A percentile compares a stretch with the other conserved stretches of the same genome.
Conservation (phyloP, 2,329 filamentous ascomycete genomes). For the Hirsutella rhossiliensis region DNA sequence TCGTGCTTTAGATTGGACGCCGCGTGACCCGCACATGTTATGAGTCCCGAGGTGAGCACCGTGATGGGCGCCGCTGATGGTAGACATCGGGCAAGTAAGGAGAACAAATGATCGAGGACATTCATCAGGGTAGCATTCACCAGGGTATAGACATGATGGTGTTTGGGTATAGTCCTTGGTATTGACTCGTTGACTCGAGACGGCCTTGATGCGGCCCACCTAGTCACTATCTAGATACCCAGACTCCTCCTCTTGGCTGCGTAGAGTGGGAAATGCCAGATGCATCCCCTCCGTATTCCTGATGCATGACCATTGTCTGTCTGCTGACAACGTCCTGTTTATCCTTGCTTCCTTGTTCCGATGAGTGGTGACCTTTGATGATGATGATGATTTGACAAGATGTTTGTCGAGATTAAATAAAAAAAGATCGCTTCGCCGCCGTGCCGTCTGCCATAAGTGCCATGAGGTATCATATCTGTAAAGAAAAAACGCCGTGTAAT, state of each 20-base stretch:
- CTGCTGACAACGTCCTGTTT: background rate
- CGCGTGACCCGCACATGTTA: too few species aligned
- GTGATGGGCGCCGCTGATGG: too few species aligned
- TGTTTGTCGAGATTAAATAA: background rate
- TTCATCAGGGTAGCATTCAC: too few species aligned
- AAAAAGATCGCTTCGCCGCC: constrained; percentile 2
- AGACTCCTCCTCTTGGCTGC: too few species aligned
- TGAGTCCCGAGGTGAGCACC: too few species aligned
- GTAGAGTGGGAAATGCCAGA: constrained; percentile 9
- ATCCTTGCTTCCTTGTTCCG: background rate
- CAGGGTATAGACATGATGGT: too few species aligned
- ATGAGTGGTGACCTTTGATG: background rate
- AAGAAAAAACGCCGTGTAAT: constrained; percentile 14
- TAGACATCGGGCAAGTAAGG: too few species aligned
- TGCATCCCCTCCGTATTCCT: background rate
- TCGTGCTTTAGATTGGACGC: background rate
- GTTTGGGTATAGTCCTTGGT: too few species aligned
- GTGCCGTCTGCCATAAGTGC: constrained; percentile 8
- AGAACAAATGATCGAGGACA: too few species aligned
- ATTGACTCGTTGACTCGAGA: too few species aligned
- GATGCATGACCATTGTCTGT: background rate
- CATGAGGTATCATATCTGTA: constrained; percentile 14
- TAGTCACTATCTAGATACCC: too few species aligned
- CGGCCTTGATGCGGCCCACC: too few species aligned
- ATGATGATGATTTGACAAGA: background rate